Percentiles rank a stretch among this genome's conserved stretches.
These are phyloP conservation scores for Capsicum rhomboideum DNA, from an alignment of 257 asterid species.

Conservation along the genomic window DNA sequence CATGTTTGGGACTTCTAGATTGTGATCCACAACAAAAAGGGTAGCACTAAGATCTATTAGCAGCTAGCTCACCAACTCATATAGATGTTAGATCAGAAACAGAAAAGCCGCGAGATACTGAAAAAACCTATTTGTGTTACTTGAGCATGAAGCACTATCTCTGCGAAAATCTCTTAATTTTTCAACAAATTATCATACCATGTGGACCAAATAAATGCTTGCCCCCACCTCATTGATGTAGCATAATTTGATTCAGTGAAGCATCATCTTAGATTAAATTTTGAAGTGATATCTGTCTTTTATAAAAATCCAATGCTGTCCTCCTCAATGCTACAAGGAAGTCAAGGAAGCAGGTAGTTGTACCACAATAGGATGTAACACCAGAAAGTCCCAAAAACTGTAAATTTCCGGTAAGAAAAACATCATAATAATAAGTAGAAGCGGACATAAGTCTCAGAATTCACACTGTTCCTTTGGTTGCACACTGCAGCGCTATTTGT, in stretches of 20 bases:
- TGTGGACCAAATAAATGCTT: background rate
- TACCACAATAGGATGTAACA: background rate
- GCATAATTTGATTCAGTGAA: background rate
- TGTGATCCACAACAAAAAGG: background rate
- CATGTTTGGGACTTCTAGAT: background rate
- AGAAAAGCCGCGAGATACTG: background rate
- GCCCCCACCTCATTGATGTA: background rate
- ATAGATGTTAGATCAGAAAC: background rate
- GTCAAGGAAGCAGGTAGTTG: background rate
- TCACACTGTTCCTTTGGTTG: background rate
- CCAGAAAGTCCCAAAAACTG: background rate
- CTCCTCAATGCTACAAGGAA: background rate
- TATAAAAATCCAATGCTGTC: background rate
- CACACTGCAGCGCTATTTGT: background rate
- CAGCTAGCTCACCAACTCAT: background rate
- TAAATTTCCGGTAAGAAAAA: background rate
- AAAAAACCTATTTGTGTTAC: background rate
- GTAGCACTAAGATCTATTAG: background rate
- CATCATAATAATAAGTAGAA: background rate
- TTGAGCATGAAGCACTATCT: background rate
- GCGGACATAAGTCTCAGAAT: background rate
- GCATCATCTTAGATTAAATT: background rate
- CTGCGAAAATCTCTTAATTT: background rate
- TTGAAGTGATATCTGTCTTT: background rate
- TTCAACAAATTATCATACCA: background rate